These are phyloP conservation scores for Fusarium dimerum DNA, from an alignment of 2,329 filamentous ascomycete genomes.

Conservation along the genomic window DNA sequence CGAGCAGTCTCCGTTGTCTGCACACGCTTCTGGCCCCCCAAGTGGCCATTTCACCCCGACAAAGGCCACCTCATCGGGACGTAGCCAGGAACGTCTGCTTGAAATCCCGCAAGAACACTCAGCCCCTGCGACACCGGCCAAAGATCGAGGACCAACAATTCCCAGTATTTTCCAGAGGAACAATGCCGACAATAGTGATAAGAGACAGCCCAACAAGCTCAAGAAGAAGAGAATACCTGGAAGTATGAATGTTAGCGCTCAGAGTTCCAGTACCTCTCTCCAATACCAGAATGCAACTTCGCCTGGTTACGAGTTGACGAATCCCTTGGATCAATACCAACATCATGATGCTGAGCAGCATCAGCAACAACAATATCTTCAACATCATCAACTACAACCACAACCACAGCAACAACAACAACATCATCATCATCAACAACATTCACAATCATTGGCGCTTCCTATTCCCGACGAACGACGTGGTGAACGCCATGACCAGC, in stretches of 20 bases:
- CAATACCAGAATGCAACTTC: conserved; percentile 47
- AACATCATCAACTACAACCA: conserved; percentile 4
- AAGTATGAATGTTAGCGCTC: conserved; percentile 80
- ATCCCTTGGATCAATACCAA: conserved; percentile 45
- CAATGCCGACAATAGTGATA: conserved; percentile 59
- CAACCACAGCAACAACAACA: conserved; percentile 19
- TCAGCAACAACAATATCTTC: conserved; percentile 1
- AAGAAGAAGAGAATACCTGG: conserved; percentile 81
- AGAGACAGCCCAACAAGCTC: conserved; percentile 83
- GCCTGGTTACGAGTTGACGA: conserved; percentile 46
- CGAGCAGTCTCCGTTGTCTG: conserved; percentile 29
- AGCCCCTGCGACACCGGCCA: conserved; percentile 53
- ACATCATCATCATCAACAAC: conserved; percentile 18
- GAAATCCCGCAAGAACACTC: conserved; percentile 40
- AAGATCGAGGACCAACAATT: conserved; percentile 61
- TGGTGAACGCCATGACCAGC: background rate
- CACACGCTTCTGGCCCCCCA: conserved; percentile 30
- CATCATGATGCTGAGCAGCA: conserved; percentile 17
- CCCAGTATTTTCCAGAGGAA: conserved; percentile 72
- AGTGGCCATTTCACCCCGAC: conserved; percentile 30
- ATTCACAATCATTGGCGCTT: background rate
- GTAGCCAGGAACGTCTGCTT: conserved; percentile 52
- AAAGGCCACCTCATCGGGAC: conserved; percentile 36
- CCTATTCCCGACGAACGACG: background rate
- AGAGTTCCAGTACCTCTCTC: conserved; percentile 84